phyloP scores from a whole-genome alignment of 768 basidiomycete species.

The Pisolithus sp. region DNA sequence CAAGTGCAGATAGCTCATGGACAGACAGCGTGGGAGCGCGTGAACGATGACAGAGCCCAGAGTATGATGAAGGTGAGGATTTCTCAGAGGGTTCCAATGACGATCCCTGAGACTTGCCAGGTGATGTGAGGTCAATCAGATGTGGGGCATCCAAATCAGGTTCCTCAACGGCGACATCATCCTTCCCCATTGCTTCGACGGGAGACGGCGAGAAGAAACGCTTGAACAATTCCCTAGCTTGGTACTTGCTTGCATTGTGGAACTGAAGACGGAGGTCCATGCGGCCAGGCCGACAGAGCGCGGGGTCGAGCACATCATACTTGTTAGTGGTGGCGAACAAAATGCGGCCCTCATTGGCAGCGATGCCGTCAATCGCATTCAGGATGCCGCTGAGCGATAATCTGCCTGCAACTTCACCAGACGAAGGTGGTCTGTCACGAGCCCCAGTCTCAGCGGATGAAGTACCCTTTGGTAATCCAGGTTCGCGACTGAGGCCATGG shows the following conservation, averaged over 20 bases:
- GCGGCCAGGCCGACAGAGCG: slow-evolving; percentile 70
- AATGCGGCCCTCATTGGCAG: slow-evolving; percentile 77
- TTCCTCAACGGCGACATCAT: not conserved
- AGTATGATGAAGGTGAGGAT: not conserved
- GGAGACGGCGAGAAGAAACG: slow-evolving; percentile 54
- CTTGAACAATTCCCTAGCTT: slow-evolving; percentile 58
- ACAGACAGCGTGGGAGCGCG: slow-evolving; percentile 37
- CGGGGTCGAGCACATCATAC: slow-evolving; percentile 62
- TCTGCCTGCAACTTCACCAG: slow-evolving; percentile 9
- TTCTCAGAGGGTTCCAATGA: too few species aligned
- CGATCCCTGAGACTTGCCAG: slow-evolving; percentile 6
- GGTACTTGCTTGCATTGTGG: slow-evolving; percentile 63
- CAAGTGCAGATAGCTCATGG: slow-evolving; percentile 39
- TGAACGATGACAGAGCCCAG: slow-evolving; percentile 23
- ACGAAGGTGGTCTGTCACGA: too few species aligned
- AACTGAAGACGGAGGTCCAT: slow-evolving; percentile 80
- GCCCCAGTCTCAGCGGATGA: slow-evolving; percentile 11
- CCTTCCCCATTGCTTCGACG: not conserved
- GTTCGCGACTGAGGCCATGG: slow-evolving; percentile 33
- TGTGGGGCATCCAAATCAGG: not conserved
- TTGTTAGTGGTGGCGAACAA: slow-evolving; percentile 78
- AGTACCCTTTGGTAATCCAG: not conserved
- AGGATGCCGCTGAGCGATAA: slow-evolving; percentile 70
- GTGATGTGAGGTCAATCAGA: slow-evolving; percentile 14
- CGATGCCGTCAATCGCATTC: slow-evolving; percentile 75